These are phyloP conservation scores for Cicer arietinum DNA, from an alignment of 306 rosid genomes.

Conservation along the genomic window DNA sequence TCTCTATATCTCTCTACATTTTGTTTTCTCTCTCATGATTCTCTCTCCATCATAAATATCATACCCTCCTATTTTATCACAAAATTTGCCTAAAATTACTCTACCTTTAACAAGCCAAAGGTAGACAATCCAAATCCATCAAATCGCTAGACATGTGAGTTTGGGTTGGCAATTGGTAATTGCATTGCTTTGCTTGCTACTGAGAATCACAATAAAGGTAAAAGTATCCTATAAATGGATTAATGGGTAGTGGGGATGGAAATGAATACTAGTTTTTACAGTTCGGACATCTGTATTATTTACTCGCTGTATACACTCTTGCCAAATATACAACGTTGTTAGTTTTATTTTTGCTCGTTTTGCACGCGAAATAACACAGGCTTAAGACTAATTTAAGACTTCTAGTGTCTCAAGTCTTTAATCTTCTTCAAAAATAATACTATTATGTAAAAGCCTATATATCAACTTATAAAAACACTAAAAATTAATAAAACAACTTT, in stretches of 20 bases:
- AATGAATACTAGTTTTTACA: no score
- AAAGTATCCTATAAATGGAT: not conserved
- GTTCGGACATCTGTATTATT: no score
- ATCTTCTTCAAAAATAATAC: not conserved
- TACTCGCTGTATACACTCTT: not conserved
- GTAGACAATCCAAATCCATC: no score
- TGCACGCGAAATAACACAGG: not conserved
- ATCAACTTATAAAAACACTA: no score
- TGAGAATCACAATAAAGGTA: not conserved
- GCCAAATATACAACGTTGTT: not conserved
- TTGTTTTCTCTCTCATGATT: no score
- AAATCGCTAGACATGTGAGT: not conserved
- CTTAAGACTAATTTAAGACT: not conserved
- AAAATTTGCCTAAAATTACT: no score
- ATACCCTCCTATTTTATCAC: no score
- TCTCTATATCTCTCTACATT: no score
- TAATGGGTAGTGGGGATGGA: not conserved
- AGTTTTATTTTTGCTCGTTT: conserved; percentile 1
- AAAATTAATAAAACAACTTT: no score
- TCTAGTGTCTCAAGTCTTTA: not conserved
- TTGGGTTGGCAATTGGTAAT: conserved; percentile 29
- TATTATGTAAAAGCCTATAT: no score
- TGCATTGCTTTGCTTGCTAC: conserved; percentile 1
- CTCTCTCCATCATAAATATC: no score
- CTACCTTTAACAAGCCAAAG: no score